These are phyloP conservation scores for Talaromyces ruber DNA, from an alignment of 495 filamentous ascomycete species.

Conservation along the genomic window DNA sequence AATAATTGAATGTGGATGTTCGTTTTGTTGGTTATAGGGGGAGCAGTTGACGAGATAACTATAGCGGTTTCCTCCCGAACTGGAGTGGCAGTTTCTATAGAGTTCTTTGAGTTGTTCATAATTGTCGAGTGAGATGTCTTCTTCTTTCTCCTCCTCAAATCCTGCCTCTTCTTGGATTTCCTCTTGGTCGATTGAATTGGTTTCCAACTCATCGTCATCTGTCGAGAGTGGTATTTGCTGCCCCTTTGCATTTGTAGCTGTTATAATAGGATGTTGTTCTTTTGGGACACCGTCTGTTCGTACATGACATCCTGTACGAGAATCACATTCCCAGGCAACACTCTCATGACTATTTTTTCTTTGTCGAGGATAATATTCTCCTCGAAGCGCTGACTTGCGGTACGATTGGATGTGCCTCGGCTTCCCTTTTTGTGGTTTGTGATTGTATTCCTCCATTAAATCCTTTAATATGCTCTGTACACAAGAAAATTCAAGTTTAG, in stretches of 20 bases:
- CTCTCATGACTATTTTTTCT: background rate
- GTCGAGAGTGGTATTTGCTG: background rate
- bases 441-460: background rate
- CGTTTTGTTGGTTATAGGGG: background rate
- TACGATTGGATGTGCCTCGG: background rate
- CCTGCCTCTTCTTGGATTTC: background rate
- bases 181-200: background rate
- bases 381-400: background rate
- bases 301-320: background rate
- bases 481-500: no score
- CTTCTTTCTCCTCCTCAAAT: background rate
- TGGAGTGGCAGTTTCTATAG: background rate
- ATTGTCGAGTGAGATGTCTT: background rate
- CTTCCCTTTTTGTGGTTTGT: background rate
- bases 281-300: background rate
- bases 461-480: background rate
- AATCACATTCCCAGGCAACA: background rate
- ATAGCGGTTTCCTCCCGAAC: background rate
- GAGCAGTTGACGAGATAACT: slow-evolving; percentile 1
- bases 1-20: background rate
- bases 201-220: background rate
- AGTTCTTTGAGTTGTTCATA: slow-evolving; percentile 2
- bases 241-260: background rate
- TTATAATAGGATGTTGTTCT: background rate
- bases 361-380: background rate